Base-by-base conservation (phyloP, 768 basidiomycete genomes). In the Royoungia palumana region DNA sequence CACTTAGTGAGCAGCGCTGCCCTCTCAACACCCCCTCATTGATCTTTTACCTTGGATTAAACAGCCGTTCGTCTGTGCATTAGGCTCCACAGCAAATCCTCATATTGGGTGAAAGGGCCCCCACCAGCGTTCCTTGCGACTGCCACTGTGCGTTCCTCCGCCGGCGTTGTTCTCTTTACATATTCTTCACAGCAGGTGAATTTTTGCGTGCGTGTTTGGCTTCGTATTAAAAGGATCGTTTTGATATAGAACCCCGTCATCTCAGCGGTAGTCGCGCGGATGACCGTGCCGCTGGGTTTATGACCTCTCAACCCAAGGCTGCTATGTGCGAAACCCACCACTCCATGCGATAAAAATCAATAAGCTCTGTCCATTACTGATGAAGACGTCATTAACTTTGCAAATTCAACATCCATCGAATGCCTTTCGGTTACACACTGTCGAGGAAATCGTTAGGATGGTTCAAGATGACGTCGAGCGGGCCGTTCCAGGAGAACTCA, bases 81-180 rank as follows among this genome's bases (percentile, higher is more conserved):
- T 71, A 75, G 28, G 76, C 78, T 11, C 78, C 77, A 5, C 77
- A 78, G 78, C 79, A 77, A 76, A 64, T 79, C 13, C 60, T 78
- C 19, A 83, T 86, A 55, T n/a, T 91, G 86, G 86, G 89, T 90
- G 71, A 90, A 89, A 61, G 75, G 87, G 12, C 87, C 86, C 2
- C 88, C 89, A 10, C 74, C 90, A 27, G 83, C 89, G 46, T 89
- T 90, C 68, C 79, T 91, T 43, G 87, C 90, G 36, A 74, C 87
- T 54, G 87, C 89, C 21, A 87, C 90, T 21, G 85, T 83, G 10
- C 85, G 84, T 63, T 91, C 90, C 66, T 88, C 85, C 2, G 76
- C 85, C 25, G 88, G 88, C 1, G 72, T 90, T 13, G 81, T 85
- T 47, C 77, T 84, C 27, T 90, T 90, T 56, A 76, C 85, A 7